Evolutionary conservation across 192 early-diverging fungal genomes (phyloP).

Genomic region (Mortierella hygrophila): DNA sequence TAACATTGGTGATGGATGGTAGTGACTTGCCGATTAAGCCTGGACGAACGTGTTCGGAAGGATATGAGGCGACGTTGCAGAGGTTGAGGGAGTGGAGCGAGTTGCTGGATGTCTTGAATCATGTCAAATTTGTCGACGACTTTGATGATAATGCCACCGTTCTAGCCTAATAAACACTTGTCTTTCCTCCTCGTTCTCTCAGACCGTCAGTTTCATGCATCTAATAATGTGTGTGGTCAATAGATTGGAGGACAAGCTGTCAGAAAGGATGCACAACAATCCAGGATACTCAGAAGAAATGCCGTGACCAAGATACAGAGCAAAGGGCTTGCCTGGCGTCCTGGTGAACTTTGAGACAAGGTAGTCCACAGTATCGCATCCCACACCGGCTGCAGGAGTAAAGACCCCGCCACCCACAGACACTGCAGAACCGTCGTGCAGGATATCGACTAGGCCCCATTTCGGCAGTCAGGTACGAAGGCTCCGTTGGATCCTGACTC

Average conservation of each 20-base stretch:
- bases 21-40: neutral
- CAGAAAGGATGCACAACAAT: too few species aligned
- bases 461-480: conserved; percentile 52
- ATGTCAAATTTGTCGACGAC: conserved; percentile 40
- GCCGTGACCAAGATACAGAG: neutral
- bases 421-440: conserved; percentile 69
- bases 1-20: neutral
- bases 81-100: conserved; percentile 39
- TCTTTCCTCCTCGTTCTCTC: neutral
- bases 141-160: conserved; percentile 8
- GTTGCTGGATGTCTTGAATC: conserved; percentile 43
- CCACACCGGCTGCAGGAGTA: conserved; percentile 75
- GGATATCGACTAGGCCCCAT: conserved; percentile 56
- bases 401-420: conserved; percentile 71
- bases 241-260: neutral
- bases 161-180: conserved; percentile 28
- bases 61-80: conserved; percentile 29
- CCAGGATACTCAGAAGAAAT: too few species aligned
- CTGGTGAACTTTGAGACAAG: conserved; percentile 68
- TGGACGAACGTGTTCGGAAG: conserved; percentile 31
- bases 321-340: conserved; percentile 63
- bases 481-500: neutral
- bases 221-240: neutral
- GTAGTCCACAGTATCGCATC: conserved; percentile 72
- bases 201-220: conserved; percentile 53